Evolutionary conservation across 495 filamentous ascomycete genomes (phyloP), one percentile per base, ranked within the genome.

Genomic region (Podospora conica): DNA sequence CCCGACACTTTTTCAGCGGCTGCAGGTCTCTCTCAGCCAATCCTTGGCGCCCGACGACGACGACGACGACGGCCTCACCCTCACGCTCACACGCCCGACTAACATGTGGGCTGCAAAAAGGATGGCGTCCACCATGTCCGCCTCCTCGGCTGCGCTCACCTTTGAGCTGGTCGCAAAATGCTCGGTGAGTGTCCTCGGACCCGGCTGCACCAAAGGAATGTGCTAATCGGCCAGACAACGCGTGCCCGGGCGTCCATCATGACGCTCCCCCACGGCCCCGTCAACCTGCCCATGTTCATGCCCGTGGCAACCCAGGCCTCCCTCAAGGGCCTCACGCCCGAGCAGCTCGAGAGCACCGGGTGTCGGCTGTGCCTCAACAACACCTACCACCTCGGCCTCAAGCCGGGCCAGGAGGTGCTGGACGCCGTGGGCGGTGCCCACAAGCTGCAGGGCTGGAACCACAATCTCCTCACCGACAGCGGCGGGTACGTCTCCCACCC

Each of bases 291-390:
- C 2, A 87, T 97, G 23, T 99, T 98, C 77, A 98, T 98, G 93
- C 95, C 95, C 20, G 95, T 98, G 28, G 95, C 96, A 20, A 98
- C 95, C n/a, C 95, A 99, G 77, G 95, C 91, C 0, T 93, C 94
- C 0, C 80, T 99, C 29, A 99, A 99, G 75, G 95, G 95, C 27
- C 79, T 99, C 63, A 97, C 95, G 27, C 91, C 93, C 2, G 89
- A 94, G 68, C 95, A 99, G 70, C 80, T 99, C 22, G 91, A 93
- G 68, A 83, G 88, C 33, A 94, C 92, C 0, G 89, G 92, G 55
- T 98, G 96, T 71, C 86, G 91, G 69, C 82, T 99, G 15, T 98
- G 93, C 74, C 80, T 98, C 65, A 98, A 98, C 76, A 98, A 98
- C 74, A 97, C 95, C 23, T 98, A 99, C 75, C 95, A 99, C 78